Evolutionary conservation across 768 basidiomycete genomes (phyloP).

Genomic region (Calocybe gangraenosa): DNA sequence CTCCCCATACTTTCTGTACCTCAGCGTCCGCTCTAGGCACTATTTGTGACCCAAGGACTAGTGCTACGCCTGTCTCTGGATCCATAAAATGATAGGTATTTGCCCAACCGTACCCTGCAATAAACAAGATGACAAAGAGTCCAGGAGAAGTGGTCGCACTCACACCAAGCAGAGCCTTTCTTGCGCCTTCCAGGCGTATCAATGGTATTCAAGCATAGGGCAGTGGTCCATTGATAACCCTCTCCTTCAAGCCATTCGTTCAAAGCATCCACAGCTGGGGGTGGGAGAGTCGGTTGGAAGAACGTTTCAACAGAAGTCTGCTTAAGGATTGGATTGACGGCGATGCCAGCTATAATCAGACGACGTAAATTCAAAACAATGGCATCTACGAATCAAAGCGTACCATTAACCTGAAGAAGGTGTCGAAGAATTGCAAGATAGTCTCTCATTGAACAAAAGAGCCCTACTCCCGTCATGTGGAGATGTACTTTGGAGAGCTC

Average conservation of each 20-base stretch:
- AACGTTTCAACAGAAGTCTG: slow-evolving; percentile 7
- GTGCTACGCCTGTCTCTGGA: slow-evolving; percentile 29
- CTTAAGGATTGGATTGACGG: slow-evolving; percentile 11
- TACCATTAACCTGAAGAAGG: slow-evolving; percentile 10
- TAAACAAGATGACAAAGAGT: neutral
- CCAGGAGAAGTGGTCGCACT: slow-evolving; percentile 7
- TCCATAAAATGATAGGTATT: slow-evolving; percentile 30
- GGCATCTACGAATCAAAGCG: neutral
- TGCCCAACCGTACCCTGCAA: slow-evolving; percentile 32
- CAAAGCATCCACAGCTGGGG: slow-evolving; percentile 4
- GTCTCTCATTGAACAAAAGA: slow-evolving; percentile 17
- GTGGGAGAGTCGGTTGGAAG: slow-evolving; percentile 13
- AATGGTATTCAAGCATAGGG: slow-evolving; percentile 21
- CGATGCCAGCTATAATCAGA: slow-evolving; percentile 8
- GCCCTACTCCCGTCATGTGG: slow-evolving; percentile 14
- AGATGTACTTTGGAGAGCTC: slow-evolving; percentile 11
- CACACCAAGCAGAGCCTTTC: slow-evolving; percentile 29
- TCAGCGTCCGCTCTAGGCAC: slow-evolving; percentile 21
- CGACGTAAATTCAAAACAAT: neutral
- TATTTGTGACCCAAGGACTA: slow-evolving; percentile 31
- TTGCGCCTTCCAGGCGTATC: slow-evolving; percentile 25
- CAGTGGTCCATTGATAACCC: slow-evolving; percentile 25
- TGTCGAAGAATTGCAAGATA: slow-evolving; percentile 17
- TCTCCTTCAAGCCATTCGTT: slow-evolving; percentile 1
- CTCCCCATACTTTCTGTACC: slow-evolving; percentile 16